Conservation (phyloP, 331 rosid genomes). For the Pyracantha coccinea region DNA sequence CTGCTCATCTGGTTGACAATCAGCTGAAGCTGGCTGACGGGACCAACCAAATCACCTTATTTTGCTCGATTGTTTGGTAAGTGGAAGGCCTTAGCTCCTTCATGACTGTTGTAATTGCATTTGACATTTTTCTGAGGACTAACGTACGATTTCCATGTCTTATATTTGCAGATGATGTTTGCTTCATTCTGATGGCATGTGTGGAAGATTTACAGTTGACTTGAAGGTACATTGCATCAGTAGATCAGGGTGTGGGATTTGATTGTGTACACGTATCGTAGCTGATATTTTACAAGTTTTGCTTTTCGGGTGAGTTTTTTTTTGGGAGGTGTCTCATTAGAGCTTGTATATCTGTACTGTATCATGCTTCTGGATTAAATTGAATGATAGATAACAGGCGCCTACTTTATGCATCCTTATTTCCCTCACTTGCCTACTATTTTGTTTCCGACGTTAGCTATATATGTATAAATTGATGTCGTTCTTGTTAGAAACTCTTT, state of each 20-base stretch:
- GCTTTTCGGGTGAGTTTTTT: constrained; percentile 20
- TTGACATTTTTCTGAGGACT: background rate
- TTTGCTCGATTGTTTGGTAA: constrained; percentile 48
- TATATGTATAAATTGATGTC: no score
- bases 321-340: constrained; percentile 26
- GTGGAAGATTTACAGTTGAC: constrained; percentile 35
- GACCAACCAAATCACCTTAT: constrained; percentile 29
- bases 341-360: constrained; percentile 55
- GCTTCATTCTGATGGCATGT: constrained; percentile 33
- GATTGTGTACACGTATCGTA: constrained; percentile 32
- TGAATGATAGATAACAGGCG: constrained; percentile 33
- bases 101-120: background rate
- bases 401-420: constrained; percentile 9
- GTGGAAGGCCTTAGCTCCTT: constrained; percentile 13
- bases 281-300: constrained; percentile 34
- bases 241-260: constrained; percentile 37
- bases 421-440: constrained; percentile 7
- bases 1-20: constrained; percentile 23
- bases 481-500: no score
- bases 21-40: constrained; percentile 32
- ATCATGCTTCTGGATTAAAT: constrained; percentile 36
- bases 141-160: background rate
- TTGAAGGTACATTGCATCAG: constrained; percentile 30
- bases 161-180: constrained; percentile 25
- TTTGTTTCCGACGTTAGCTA: background rate